phyloP scores from a whole-genome alignment of 1,284 basidiomycete genomes.

The Mycena citricolor region DNA sequence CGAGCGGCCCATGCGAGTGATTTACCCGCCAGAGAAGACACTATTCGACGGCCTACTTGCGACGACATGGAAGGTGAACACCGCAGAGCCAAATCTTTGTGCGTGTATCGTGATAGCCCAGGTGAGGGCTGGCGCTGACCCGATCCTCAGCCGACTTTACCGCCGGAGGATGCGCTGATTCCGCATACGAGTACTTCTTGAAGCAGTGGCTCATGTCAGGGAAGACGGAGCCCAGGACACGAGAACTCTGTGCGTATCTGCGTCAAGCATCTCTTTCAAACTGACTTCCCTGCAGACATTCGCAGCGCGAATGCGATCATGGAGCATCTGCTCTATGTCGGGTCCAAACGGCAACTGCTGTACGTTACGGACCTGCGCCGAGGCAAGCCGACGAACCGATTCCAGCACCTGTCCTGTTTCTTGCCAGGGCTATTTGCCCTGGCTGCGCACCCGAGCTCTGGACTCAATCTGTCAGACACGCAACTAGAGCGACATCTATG shows the following conservation, averaged over 20 bases:
- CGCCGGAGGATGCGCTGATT: conserved; percentile 64
- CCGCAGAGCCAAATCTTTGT: conserved; percentile 41
- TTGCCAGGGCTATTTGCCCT: conserved; percentile 73
- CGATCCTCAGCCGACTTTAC: conserved; percentile 50
- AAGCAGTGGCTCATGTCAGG: conserved; percentile 71
- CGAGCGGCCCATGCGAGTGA: conserved; percentile 16
- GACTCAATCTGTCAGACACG: conserved; percentile 37
- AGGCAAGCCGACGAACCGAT: conserved; percentile 42
- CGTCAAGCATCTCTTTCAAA: conserved; percentile 29
- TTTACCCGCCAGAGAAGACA: conserved; percentile 35
- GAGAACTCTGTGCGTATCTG: conserved; percentile 56
- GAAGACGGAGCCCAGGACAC: conserved; percentile 49
- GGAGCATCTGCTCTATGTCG: conserved; percentile 61
- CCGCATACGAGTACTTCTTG: conserved; percentile 71
- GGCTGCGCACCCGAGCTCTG: conserved; percentile 58
- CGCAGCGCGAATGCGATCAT: conserved; percentile 60
- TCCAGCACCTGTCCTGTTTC: conserved; percentile 78
- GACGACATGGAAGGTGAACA: conserved; percentile 38
- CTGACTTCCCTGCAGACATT: conserved; percentile 52
- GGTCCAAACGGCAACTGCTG: conserved; percentile 60
- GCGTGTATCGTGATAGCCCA: conserved; percentile 31
- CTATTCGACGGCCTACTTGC: conserved; percentile 48
- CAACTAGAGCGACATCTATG: conserved; percentile 52
- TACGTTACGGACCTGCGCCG: conserved; percentile 59
- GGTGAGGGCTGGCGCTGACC: conserved; percentile 32